Conservation (phyloP, 805 yeast genomes). For the Scheffersomyces stipitis region DNA sequence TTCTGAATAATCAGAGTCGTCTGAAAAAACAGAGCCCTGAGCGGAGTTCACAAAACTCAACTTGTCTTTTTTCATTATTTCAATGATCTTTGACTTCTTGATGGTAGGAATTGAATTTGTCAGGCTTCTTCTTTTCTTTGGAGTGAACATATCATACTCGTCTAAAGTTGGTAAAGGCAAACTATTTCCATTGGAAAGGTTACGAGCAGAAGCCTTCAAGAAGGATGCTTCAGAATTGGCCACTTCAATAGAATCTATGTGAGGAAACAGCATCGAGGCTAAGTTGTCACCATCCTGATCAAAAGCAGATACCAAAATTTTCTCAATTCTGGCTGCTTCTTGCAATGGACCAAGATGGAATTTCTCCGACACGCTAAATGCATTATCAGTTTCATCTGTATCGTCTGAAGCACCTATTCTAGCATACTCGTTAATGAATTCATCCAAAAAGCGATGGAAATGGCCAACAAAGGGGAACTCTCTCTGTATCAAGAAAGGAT, state of each 20-base stretch:
- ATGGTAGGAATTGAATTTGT: constrained; percentile 5
- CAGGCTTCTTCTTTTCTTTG: neutral
- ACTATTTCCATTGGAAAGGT: neutral
- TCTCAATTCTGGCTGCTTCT: neutral
- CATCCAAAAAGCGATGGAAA: neutral
- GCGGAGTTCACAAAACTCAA: constrained; percentile 6
- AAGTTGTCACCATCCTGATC: neutral
- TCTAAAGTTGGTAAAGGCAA: neutral
- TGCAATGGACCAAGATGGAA: neutral
- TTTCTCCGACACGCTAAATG: neutral
- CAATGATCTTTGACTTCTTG: constrained; percentile 9
- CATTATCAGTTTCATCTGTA: neutral
- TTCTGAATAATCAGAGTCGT: constrained; percentile 11
- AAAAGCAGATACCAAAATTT: neutral
- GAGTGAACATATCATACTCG: neutral
- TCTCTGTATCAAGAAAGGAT: neutral
- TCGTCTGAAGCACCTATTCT: neutral
- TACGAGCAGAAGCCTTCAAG: neutral
- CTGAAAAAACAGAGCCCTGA: constrained; percentile 8
- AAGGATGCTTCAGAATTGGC: too few relatives aligned
- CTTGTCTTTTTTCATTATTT: constrained; percentile 4
- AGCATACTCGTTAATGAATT: neutral
- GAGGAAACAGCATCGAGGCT: neutral
- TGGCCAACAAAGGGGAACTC: neutral
- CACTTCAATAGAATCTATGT: neutral